Evolutionary conservation across 2,329 filamentous ascomycete species (phyloP), one percentile per base, ranked within the genome.

Genomic region (Grosmannia penicillata): DNA sequence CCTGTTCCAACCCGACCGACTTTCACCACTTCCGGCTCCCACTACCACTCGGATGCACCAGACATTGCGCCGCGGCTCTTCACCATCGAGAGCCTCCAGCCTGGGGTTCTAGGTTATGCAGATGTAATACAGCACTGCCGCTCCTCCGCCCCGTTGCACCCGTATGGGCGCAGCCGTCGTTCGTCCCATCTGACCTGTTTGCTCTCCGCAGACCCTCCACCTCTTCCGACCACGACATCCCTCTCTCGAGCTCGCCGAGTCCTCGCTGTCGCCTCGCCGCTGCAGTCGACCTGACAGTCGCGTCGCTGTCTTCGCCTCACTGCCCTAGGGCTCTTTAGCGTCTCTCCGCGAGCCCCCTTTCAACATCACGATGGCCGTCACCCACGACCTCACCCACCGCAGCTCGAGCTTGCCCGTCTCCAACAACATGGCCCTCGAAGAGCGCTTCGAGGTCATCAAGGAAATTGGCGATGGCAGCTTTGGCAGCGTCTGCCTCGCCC

Each of bases 401-500:
- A 74, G 74, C 58, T 72, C 75, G 49, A 65, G 19, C 31, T 6
- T 23, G 24, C 24, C 24, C 24, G 19, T 23, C 4, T 4, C 55
- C 47, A 51, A 58, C 47, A 57, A 58, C 37, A 52, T 78, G 61
- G 72, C 76, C 38, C 75, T 98, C 38, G 87, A 95, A 57, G 91
- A 98, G 56, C 78, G 87, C 50, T 98, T 95, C 56, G 89, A 98
- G 60, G 78, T 98, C 39, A 66, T 98, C 56, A 98, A 96, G 62
- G 91, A 98, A 54, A 93, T 98, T 56, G 91, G 91, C 36, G 91
- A 98, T 75, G 91, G 91, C 49, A 96, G 91, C 64, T 98, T 98
- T 57, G 91, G 91, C 43, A 96, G 86, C 55, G 91, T 98, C 47
- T 82, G 83, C 42, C 70, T 98, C 45, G 91, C 89, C 49, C 77